Conservation (phyloP, 371 early-diverging fungal genomes). For the Chytridiales sp. region DNA sequence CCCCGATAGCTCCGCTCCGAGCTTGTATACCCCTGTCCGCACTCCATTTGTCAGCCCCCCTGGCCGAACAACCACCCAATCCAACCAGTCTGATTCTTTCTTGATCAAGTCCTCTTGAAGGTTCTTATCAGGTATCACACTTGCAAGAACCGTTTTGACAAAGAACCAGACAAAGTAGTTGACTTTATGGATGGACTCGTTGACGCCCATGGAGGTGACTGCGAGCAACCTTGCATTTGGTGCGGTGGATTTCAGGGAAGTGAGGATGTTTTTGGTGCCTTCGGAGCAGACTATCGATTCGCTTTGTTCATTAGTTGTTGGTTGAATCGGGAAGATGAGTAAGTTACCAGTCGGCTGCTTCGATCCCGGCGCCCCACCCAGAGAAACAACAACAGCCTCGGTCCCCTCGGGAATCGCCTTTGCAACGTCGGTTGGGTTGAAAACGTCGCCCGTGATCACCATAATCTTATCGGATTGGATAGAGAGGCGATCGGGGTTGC, state of each 20-base stretch:
- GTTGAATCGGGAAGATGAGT: too few relatives aligned
- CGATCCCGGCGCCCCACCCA: constrained; percentile 1
- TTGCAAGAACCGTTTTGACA: neutral
- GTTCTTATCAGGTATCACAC: constrained; percentile 5
- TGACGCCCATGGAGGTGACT: constrained; percentile 5
- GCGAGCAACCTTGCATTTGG: constrained; percentile 7
- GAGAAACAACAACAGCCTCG: neutral
- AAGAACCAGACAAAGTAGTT: constrained; percentile 1
- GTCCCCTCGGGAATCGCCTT: neutral
- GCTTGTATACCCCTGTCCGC: neutral
- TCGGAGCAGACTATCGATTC: constrained; percentile 17
- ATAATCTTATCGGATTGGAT: neutral
- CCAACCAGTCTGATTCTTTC: constrained; percentile 3
- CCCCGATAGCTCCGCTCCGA: neutral
- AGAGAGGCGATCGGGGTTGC: neutral
- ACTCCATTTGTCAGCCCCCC: constrained; percentile 5
- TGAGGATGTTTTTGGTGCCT: neutral
- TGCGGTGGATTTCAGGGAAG: neutral
- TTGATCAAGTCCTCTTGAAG: constrained; percentile 3
- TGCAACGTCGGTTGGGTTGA: neutral
- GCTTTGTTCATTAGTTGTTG: too few relatives aligned
- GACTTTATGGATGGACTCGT: neutral
- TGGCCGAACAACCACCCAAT: constrained; percentile 6
- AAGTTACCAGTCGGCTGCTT: neutral
- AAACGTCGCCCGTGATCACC: constrained; percentile 1